These are phyloP conservation scores for Aureobasidium uvarum DNA, from an alignment of 2,329 filamentous ascomycete genomes.

Conservation along the genomic window DNA sequence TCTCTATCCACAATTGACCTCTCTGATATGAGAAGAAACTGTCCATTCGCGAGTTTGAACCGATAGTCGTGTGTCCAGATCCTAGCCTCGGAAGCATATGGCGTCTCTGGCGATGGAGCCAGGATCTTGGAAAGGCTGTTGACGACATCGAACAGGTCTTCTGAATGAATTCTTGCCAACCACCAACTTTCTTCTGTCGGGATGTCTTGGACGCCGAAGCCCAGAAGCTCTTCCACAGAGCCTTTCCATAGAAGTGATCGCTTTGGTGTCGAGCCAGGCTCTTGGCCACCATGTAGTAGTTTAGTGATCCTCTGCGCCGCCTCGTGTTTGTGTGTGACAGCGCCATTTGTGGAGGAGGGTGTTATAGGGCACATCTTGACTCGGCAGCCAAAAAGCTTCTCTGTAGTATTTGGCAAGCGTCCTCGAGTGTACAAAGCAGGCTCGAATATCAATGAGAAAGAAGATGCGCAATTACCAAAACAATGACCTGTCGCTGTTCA, in stretches of 20 bases:
- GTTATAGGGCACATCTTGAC: not conserved
- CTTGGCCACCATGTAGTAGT: not conserved
- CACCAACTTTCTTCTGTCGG: conserved; percentile 13
- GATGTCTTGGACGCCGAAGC: not conserved
- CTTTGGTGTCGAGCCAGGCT: not conserved
- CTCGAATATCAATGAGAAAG: not conserved
- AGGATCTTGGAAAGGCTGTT: conserved; percentile 9
- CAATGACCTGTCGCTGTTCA: not conserved
- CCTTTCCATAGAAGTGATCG: conserved; percentile 13
- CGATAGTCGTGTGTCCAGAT: conserved; percentile 23
- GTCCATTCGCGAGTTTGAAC: conserved; percentile 9
- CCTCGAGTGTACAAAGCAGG: not conserved
- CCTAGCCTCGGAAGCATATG: conserved; percentile 14
- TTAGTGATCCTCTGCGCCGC: conserved; percentile 11
- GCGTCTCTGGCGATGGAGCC: conserved; percentile 5
- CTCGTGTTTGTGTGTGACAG: not conserved
- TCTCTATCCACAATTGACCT: conserved; percentile 19
- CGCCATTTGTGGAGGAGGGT: not conserved
- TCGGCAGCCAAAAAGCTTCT: not conserved
- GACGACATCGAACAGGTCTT: conserved; percentile 8
- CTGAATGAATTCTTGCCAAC: conserved; percentile 17
- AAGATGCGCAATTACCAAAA: not conserved
- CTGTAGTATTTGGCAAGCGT: too few species aligned
- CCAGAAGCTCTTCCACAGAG: conserved; percentile 15
- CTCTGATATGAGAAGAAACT: conserved; percentile 9